These are phyloP conservation scores for Septoria linicola DNA, from an alignment of 2,329 filamentous ascomycete genomes.

Conservation along the genomic window DNA sequence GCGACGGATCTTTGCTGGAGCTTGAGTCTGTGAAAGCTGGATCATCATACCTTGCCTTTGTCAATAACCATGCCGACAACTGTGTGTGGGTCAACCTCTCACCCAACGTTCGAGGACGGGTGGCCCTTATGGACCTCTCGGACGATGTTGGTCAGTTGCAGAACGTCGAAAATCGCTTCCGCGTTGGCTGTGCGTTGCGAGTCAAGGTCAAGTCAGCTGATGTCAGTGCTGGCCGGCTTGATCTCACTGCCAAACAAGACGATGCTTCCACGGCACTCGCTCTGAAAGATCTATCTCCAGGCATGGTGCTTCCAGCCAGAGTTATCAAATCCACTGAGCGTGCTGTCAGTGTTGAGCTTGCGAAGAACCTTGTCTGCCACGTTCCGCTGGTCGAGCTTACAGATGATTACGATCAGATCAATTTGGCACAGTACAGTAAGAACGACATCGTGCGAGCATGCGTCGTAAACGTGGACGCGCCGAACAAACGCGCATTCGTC, in stretches of 20 bases:
- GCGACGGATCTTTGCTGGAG: constrained; percentile 62
- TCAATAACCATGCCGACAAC: constrained; percentile 82
- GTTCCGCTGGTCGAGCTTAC: constrained; percentile 79
- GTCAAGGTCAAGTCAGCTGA: constrained; percentile 77
- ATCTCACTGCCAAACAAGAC: constrained; percentile 56
- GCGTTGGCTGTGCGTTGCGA: constrained; percentile 81
- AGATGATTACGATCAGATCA: constrained; percentile 81
- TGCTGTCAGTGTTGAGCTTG: constrained; percentile 81
- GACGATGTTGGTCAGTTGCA: constrained; percentile 79
- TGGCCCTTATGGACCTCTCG: constrained; percentile 79
- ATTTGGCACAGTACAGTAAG: constrained; percentile 72
- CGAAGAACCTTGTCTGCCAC: constrained; percentile 73
- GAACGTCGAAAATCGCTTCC: constrained; percentile 76
- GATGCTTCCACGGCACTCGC: constrained; percentile 55
- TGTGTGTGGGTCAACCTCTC: constrained; percentile 89
- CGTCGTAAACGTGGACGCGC: constrained; percentile 72
- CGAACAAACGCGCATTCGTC: constrained; percentile 80
- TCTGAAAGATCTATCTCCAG: constrained; percentile 70
- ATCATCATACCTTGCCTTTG: constrained; percentile 73
- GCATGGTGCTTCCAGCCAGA: constrained; percentile 77
- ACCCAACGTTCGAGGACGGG: constrained; percentile 79
- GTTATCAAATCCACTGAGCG: constrained; percentile 84
- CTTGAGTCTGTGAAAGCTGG: constrained; percentile 72
- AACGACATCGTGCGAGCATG: constrained; percentile 88
- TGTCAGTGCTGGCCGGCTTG: constrained; percentile 68